Conservation (phyloP, 1,139 yeast species). For the Suhomyces kunorum region DNA sequence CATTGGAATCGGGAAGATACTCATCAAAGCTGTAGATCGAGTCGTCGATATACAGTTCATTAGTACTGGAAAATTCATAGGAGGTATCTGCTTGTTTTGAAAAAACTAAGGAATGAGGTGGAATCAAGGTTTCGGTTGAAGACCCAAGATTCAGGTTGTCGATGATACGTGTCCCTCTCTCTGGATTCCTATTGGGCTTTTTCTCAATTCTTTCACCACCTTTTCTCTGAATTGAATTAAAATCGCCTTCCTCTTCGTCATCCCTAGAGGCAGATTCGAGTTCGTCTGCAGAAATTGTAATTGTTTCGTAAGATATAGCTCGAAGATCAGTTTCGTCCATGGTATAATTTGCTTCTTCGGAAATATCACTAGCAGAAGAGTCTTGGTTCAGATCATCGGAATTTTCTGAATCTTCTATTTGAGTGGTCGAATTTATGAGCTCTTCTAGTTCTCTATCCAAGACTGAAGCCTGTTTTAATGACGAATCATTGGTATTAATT, state of each 20-base stretch:
- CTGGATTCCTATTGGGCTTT: too few relatives aligned
- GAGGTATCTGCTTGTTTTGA: background rate
- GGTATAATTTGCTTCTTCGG: too few relatives aligned
- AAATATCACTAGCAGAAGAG: too few relatives aligned
- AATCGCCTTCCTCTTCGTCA: too few relatives aligned
- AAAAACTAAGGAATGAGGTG: background rate
- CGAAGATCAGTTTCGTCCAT: too few relatives aligned
- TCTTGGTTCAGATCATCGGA: background rate
- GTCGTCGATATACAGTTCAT: constrained; percentile 9
- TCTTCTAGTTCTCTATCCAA: background rate
- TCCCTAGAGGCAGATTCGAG: too few relatives aligned
- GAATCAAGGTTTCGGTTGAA: background rate
- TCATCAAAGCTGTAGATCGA: constrained; percentile 11
- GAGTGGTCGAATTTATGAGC: background rate
- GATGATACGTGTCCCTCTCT: background rate
- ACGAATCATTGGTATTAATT: background rate
- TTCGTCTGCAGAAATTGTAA: too few relatives aligned
- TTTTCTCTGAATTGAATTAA: too few relatives aligned
- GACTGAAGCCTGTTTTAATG: background rate
- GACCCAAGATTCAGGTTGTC: too few relatives aligned
- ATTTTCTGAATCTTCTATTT: background rate
- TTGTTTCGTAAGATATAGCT: too few relatives aligned
- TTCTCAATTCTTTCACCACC: too few relatives aligned
- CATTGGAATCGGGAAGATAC: background rate
- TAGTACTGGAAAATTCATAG: background rate